A percentile compares a stretch with the other conserved stretches of the same genome.
Conservation (phyloP, 2,329 filamentous ascomycete genomes). For the Paecilomyces fulvus region DNA sequence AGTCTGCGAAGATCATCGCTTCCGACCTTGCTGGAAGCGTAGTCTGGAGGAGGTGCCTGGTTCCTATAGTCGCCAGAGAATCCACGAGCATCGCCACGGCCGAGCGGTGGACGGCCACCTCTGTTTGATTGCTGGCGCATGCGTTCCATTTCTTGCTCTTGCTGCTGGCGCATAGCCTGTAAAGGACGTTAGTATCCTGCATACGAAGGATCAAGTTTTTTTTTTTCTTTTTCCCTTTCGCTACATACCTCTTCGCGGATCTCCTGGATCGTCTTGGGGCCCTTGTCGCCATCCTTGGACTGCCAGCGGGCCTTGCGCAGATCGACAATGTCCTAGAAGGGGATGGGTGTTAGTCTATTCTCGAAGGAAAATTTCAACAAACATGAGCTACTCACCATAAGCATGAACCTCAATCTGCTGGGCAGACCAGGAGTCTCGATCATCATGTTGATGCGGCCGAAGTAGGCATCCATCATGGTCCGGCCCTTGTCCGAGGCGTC, state of each 20-base stretch:
- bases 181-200: conserved; percentile 4
- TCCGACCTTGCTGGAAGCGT: conserved; percentile 69
- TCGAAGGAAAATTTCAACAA: background rate
- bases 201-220: background rate
- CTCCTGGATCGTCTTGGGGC: conserved; percentile 91
- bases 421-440: conserved; percentile 70
- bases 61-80: conserved; percentile 63
- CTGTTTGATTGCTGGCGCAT: conserved; percentile 44
- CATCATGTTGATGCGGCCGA: conserved; percentile 76
- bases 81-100: conserved; percentile 79
- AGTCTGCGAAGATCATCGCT: conserved; percentile 88
- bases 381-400: conserved; percentile 50
- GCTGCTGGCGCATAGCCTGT: conserved; percentile 63
- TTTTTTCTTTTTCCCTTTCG: background rate
- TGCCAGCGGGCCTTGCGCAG: conserved; percentile 69
- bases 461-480: conserved; percentile 88
- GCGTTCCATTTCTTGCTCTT: conserved; percentile 65
- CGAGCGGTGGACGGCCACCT: conserved; percentile 62
- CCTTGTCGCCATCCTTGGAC: conserved; percentile 85
- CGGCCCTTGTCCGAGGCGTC: conserved; percentile 75
- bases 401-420: conserved; percentile 90
- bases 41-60: conserved; percentile 62
- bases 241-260: conserved; percentile 66
- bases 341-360: background rate
- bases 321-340: conserved; percentile 65